Conservation (phyloP, 2,329 filamentous ascomycete genomes). For the Knoxdaviesia proteae region DNA sequence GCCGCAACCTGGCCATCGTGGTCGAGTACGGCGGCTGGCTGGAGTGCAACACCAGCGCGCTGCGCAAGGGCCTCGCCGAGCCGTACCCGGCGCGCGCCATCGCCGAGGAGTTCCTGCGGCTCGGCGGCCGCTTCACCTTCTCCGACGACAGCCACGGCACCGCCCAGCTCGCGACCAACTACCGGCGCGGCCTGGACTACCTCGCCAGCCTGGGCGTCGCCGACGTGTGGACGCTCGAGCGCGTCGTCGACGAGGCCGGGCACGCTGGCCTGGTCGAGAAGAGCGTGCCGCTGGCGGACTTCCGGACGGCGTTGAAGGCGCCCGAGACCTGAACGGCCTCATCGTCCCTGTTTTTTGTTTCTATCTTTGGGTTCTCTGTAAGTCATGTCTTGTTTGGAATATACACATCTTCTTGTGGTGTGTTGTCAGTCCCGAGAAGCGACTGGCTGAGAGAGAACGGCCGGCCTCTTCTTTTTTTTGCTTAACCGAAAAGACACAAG, state of each 20-base stretch:
- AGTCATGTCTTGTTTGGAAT: too few relatives aligned
- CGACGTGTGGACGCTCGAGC: slow-evolving; percentile 36
- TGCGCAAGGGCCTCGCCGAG: slow-evolving; percentile 78
- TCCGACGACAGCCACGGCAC: slow-evolving; percentile 90
- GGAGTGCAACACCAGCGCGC: slow-evolving; percentile 71
- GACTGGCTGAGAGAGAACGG: too few relatives aligned
- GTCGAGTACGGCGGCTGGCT: slow-evolving; percentile 58
- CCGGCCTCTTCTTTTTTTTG: too few relatives aligned
- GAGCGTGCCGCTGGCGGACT: slow-evolving; percentile 19
- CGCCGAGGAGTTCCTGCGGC: slow-evolving; percentile 49
- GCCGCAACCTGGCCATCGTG: slow-evolving; percentile 54
- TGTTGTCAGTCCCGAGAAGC: too few relatives aligned
- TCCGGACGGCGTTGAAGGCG: slow-evolving; percentile 12
- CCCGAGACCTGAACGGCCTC: background rate
- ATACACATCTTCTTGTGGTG: too few relatives aligned
- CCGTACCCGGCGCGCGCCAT: slow-evolving; percentile 71
- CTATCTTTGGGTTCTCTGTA: too few relatives aligned
- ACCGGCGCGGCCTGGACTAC: slow-evolving; percentile 47
- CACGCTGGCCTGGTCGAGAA: slow-evolving; percentile 20
- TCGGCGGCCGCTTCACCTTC: slow-evolving; percentile 68
- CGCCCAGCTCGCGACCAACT: slow-evolving; percentile 75
- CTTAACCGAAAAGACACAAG: too few relatives aligned
- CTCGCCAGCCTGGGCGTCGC: slow-evolving; percentile 43
- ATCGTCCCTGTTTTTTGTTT: too few relatives aligned
- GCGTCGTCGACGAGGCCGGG: slow-evolving; percentile 12